Evolutionary conservation across 2,329 filamentous ascomycete genomes (phyloP), one percentile per base, ranked within the genome.

Genomic region (Arthrobotrys iridis): DNA sequence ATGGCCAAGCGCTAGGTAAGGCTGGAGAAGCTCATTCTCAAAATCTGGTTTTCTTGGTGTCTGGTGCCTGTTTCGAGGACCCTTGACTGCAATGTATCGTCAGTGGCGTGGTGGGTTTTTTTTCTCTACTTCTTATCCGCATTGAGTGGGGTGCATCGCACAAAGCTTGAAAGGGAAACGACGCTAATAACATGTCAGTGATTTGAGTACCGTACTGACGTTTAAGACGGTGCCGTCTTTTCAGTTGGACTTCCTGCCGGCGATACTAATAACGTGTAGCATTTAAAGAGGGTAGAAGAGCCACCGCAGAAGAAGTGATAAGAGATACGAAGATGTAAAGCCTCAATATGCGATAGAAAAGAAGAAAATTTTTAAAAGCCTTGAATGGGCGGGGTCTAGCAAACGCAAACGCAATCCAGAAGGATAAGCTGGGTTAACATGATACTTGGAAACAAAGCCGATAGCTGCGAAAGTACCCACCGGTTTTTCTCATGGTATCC

Each of bases 91-190:
- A 63, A 41, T 45, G 28, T 48, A 71, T 57, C 66, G 58, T 71
- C 66, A 71, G 58, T 57, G 66, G 66, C 66, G 66, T 58, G 59
- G 48, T 28, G 26, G 7, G 4, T 48, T 46, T 63, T 48, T 46
- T 63, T 64, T 70, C 71, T 75, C 71, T 8, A 48, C 24, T 75
- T 63, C 45, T 68, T 75, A 40, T 50, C 71, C 63, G 20, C 40
- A 68, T 75, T 50, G 35, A 57, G 71, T 45, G 28, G 35, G 63
- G 13, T 75, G 71, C 71, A 58, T 26, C n/a, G 22, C 35, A 18
- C 45, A 13, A 10, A 60, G n/a, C 24, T 52, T 37, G 28, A n/a
- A n/a, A 20, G 43, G 28, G 15, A 22, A 37, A 6, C 6, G 33
- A 13, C 13, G 13, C 13, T 37, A 13, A 37, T 6, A 6, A 37